Base-by-base conservation (phyloP, 129 eudicot species). In the Smallanthus sonchifolius region DNA sequence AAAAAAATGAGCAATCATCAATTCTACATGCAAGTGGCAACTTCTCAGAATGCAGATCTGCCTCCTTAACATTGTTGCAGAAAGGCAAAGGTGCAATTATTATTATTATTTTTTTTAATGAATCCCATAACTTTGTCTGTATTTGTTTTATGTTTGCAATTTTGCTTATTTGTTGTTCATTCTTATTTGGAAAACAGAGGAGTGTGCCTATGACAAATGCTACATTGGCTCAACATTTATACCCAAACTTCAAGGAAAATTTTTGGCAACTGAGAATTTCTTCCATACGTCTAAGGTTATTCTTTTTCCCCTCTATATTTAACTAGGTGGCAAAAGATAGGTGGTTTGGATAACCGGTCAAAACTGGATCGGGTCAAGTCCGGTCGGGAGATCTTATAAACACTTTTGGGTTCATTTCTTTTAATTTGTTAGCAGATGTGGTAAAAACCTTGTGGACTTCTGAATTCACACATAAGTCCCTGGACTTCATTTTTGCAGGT, bases 181-280 rank as follows among this genome's bases (percentile, higher is more conserved):
- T 75, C 6, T 57, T 71, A 64, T 62, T 55, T 65, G 7, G 54
- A 59, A 66, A 35, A 47, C 87, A 93, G 98, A 86, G 67, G 70
- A 73, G 24, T 93, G 98, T 49, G 71, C 87, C 28, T 80, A 87
- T 66, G 80, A 63, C 4, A 80, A 70, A 72, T 93, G 98, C 80
- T 77, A 57, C 65, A 79, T 90, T 52, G 97, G 96, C 60, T 86
- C 98, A 48, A 83, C 89, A 24, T 93, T 79, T 61, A 86, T 90
- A 30, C 98, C 98, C 6, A 90, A 79, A 73, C 96, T 94, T 63
- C 77, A 80, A 56, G 98, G 97, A 1, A 88, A 88, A 11, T 88
- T 93, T 77, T 83, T 93, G 86, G 98, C 98, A 3, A 93, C 97
- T 6, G 98, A 93, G 79, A 93, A 93, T 84, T 93, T 93, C 89